Evolutionary conservation across 305 asterid genomes (phyloP), one percentile per base, ranked within the genome.

Genomic region (Fraxinus platypoda): DNA sequence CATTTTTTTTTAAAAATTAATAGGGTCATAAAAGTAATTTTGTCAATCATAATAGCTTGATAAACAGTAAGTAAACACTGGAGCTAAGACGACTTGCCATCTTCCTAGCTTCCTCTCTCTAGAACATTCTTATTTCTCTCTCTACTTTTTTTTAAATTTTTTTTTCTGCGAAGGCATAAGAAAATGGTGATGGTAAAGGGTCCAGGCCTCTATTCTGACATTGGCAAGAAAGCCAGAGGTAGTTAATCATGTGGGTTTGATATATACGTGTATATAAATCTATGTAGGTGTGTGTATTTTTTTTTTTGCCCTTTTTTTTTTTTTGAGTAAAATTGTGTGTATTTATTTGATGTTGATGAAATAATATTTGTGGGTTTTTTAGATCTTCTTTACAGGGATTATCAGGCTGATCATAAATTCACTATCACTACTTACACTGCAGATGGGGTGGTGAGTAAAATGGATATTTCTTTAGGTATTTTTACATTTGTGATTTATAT

Each of bases 141-240:
- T 76, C 84, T 17, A 62, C 28, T 2, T 1, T 13, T 62, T 59
- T 23, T 59, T n/a, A n/a, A n/a, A n/a, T 26, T 19, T 19, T 8
- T 8, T 30, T 15, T 0, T 12, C 49, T 41, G 43, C 62, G 26
- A 37, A 83, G 21, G 73, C 74, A 6, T 2, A 79, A 79, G 9
- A 43, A 84, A 41, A 88, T 88, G 91, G 91, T 85, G 84, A 88
- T 90, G 74, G 91, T 80, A 1, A 91, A 87, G 84, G 91, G 95
- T 62, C 95, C 95, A 41, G 95, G 95, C 62, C 93, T 91, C 68
- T 91, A 91, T 87, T 34, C 92, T 21, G 95, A 88, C 86, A 88
- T 91, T 84, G 95, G 95, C 80, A 91, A 90, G 86, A 90, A 80
- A 83, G 90, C 92, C 46, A 87, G 93, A 90, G 95, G 95, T 85